Conservation (phyloP, 371 early-diverging fungal species). For the Coemansia sp. region DNA sequence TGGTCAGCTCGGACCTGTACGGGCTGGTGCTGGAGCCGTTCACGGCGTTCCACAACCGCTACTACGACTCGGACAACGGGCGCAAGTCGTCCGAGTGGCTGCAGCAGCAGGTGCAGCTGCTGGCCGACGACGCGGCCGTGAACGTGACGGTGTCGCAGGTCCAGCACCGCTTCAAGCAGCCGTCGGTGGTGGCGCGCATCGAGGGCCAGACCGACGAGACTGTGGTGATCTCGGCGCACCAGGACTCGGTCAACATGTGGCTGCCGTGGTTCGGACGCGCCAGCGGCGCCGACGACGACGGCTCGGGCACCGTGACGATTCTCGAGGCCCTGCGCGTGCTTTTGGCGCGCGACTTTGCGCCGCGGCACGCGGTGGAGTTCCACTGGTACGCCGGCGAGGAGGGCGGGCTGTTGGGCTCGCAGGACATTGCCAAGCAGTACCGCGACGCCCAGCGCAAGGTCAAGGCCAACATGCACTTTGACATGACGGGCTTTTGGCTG, state of each 20-base stretch:
- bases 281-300: conserved; percentile 78
- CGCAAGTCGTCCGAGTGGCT: conserved; percentile 78
- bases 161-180: conserved; percentile 59
- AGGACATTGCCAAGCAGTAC: conserved; percentile 77
- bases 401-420: conserved; percentile 87
- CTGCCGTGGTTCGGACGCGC: conserved; percentile 77
- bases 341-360: conserved; percentile 64
- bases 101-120: conserved; percentile 56
- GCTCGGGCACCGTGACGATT: conserved; percentile 79
- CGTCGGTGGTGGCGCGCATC: conserved; percentile 62
- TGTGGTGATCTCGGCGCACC: conserved; percentile 88
- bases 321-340: conserved; percentile 81
- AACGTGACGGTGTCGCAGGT: conserved; percentile 74
- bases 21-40: conserved; percentile 64
- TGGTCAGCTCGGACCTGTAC: conserved; percentile 66
- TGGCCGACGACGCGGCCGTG: conserved; percentile 48
- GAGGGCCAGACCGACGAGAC: conserved; percentile 64
- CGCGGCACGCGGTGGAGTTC: conserved; percentile 86
- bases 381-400: conserved; percentile 95
- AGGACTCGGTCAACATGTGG: conserved; percentile 88
- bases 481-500: conserved; percentile 83
- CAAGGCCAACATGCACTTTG: conserved; percentile 73
- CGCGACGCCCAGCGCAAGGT: conserved; percentile 58
- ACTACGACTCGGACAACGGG: conserved; percentile 78
- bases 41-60: conserved; percentile 82